These are phyloP conservation scores for Rhododendron griersonianum DNA, from an alignment of 148 eudicot genomes.

Conservation along the genomic window DNA sequence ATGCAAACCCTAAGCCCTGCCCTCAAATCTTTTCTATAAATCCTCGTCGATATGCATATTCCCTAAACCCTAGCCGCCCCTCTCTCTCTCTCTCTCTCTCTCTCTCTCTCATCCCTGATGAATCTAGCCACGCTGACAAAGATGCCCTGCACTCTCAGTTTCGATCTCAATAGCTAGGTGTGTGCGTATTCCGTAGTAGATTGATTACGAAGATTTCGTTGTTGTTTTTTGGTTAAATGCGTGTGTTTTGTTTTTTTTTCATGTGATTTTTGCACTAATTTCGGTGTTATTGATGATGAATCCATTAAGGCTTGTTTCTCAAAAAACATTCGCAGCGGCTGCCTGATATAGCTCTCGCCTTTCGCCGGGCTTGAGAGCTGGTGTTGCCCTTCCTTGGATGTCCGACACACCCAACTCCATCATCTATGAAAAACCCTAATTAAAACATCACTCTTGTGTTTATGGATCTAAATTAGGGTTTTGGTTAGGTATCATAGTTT, in stretches of 20 bases:
- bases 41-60: background rate
- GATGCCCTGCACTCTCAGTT: background rate
- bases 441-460: background rate
- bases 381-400: conserved; percentile 2
- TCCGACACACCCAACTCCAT: background rate
- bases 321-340: background rate
- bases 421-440: background rate
- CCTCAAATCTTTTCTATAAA: background rate
- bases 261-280: background rate
- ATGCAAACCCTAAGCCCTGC: background rate
- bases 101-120: background rate
- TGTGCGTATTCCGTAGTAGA: background rate
- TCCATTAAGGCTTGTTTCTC: background rate
- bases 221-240: background rate
- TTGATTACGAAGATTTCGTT: background rate
- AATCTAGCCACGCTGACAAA: background rate
- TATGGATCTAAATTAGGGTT: background rate
- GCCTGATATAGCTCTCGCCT: background rate
- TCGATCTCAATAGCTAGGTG: background rate
- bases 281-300: background rate
- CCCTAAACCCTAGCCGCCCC: background rate
- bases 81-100: background rate
- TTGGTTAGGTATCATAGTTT: background rate
- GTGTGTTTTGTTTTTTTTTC: background rate
- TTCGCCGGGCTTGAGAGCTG: conserved; percentile 6